Evolutionary conservation across 2,329 filamentous ascomycete genomes (phyloP), one percentile per base, ranked within the genome.

Genomic region (Periconia digitata): DNA sequence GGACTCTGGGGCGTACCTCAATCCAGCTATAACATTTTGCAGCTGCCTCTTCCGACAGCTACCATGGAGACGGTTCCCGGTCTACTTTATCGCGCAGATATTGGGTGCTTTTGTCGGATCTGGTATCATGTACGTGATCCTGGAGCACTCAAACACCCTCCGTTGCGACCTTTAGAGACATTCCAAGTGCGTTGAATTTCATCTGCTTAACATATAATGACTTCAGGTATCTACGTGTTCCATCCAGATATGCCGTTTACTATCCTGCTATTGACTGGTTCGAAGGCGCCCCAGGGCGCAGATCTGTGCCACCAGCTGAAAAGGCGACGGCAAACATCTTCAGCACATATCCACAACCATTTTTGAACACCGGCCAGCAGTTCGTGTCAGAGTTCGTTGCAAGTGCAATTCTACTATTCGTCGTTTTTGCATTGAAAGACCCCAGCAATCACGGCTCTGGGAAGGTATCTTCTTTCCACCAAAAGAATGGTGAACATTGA

Each of bases 301-400:
- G 86, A 20, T 89, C 85, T 1, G 85, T 89, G 0, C 79, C 78
- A 8, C 80, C 66, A 2, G 60, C 60, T 1, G n/a, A 54, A 12
- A 86, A 80, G 38, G 79, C 85, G 1, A 85, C 85, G 0, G 87
- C 84, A 0, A 85, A 82, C 2, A 83, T 90, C 54, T 90, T 90
- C 66, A 86, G 83, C 75, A 89, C 87, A 0, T 90, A 90, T 59
- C 86, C 86, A 0, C 81, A 83, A 34, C 60, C 72, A 0, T 87
- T 89, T 67, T 78, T 89, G 75, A 85, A 82, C 2, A 83, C 79
- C 42, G 81, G 83, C 0, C 82, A 79, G 40, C 83, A 86, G 71
- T 87, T 89, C 71, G 87, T 89, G 62, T 85, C 82, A 17, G 87
- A 90, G 59, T 85, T 89, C 55, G 76, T 90, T 42, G 83, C 85